Percentiles rank a stretch among this genome's conserved stretches.
These are phyloP conservation scores for Aureobasidium sp. DNA, from an alignment of 2,329 filamentous ascomycete genomes.

Conservation along the genomic window DNA sequence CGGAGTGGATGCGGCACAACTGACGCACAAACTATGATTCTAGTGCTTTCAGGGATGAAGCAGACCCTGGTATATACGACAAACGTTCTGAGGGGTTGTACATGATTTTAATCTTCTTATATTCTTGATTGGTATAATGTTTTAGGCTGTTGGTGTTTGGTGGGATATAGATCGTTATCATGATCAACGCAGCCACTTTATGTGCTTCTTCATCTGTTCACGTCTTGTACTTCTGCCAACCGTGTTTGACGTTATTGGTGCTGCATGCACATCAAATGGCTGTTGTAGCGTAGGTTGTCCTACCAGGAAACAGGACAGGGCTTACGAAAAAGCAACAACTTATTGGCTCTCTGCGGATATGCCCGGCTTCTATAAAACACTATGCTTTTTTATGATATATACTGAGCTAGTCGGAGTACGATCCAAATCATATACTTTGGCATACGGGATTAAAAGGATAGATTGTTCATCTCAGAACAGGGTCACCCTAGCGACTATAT, in stretches of 20 bases:
- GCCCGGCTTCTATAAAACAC: no score
- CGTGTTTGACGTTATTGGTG: not conserved
- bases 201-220: not conserved
- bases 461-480: not conserved
- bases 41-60: not conserved
- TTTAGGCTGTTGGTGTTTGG: not conserved
- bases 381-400: no score
- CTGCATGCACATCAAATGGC: no score
- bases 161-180: not conserved
- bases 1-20: not conserved
- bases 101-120: slow-evolving; percentile 5
- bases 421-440: no score
- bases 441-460: no score
- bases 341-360: no score
- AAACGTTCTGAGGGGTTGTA: not conserved
- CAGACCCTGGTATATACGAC: not conserved
- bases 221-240: no score
- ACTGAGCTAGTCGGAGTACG: no score
- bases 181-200: not conserved
- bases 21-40: not conserved
- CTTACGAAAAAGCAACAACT: no score
- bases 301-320: no score
- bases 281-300: no score
- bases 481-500: not conserved
- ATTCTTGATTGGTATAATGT: not conserved